A percentile compares a stretch with the other conserved stretches of the same genome.
These are phyloP conservation scores for Neoboletus brunneissimus DNA, from an alignment of 768 basidiomycete genomes.

Conservation along the genomic window DNA sequence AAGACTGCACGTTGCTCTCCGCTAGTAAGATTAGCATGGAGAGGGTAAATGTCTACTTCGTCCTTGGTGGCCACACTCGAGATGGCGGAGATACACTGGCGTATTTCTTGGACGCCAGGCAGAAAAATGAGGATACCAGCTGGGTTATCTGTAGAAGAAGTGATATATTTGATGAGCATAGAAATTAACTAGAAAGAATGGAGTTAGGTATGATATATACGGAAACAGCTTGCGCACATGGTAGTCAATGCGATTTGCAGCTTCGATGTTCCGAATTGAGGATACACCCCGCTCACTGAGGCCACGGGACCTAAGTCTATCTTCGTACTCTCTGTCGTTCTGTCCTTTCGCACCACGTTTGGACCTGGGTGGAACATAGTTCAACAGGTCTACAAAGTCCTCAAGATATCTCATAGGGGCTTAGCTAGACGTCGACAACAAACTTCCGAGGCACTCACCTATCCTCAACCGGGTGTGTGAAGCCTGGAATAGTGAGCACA, in stretches of 20 bases:
- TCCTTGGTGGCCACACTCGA: constrained; percentile 30
- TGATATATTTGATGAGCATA: constrained; percentile 60
- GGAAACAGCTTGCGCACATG: constrained; percentile 40
- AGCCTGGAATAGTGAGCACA: constrained; percentile 79
- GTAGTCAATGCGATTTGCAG: constrained; percentile 69
- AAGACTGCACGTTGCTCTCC: constrained; percentile 85
- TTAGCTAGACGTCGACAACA: background rate
- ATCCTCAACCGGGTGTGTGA: constrained; percentile 74
- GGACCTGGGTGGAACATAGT: constrained; percentile 49
- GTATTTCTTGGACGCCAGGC: constrained; percentile 87
- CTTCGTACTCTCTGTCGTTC: constrained; percentile 41
- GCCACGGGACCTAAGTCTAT: constrained; percentile 49
- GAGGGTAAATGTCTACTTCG: constrained; percentile 59
- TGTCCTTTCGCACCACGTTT: constrained; percentile 31
- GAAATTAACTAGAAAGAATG: constrained; percentile 55
- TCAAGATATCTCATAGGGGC: constrained; percentile 68
- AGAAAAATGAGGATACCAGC: constrained; percentile 86
- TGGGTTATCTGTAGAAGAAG: constrained; percentile 39
- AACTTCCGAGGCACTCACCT: constrained; percentile 41
- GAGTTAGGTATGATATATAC: background rate
- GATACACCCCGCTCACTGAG: constrained; percentile 49
- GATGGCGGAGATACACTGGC: constrained; percentile 67
- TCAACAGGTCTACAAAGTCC: constrained; percentile 60
- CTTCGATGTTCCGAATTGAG: constrained; percentile 58
- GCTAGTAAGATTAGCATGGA: constrained; percentile 86